phyloP scores from a whole-genome alignment of 2,329 filamentous ascomycete genomes.

The Aureobasidium sp. region DNA sequence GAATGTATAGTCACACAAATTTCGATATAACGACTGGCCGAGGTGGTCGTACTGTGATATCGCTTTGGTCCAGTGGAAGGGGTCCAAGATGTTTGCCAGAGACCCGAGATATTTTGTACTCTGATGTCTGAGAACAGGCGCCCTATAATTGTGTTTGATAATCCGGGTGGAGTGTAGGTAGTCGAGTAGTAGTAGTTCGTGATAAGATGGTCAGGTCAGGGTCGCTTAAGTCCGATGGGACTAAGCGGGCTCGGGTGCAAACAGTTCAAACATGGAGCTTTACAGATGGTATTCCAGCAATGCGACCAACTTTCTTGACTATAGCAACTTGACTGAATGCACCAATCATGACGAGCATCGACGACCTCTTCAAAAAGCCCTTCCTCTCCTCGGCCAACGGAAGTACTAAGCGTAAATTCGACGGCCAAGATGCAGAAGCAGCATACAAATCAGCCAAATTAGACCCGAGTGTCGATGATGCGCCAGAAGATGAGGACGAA shows the following conservation, averaged over 20 bases:
- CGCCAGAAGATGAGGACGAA: conserved; percentile 19
- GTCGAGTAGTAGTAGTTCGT: too few species aligned
- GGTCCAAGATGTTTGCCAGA: neutral
- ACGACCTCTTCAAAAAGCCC: conserved; percentile 55
- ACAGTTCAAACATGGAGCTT: neutral
- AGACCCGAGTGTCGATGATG: conserved; percentile 35
- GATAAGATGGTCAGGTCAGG: neutral
- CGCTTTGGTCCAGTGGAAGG: neutral
- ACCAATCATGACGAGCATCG: conserved; percentile 47
- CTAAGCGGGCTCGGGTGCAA: neutral
- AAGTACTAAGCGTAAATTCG: conserved; percentile 49
- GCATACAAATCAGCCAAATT: conserved; percentile 54
- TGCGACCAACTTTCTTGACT: neutral
- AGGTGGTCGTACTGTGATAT: neutral
- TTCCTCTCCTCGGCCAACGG: conserved; percentile 25
- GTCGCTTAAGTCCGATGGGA: neutral
- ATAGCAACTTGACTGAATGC: neutral
- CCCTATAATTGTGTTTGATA: neutral
- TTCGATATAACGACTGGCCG: neutral
- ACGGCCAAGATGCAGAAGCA: conserved; percentile 45
- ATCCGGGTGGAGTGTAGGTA: neutral
- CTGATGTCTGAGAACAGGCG: neutral
- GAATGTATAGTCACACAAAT: neutral
- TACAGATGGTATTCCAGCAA: neutral
- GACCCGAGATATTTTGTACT: neutral